Base-by-base conservation (phyloP, 768 basidiomycete genomes). In the Boletus subparvulus region DNA sequence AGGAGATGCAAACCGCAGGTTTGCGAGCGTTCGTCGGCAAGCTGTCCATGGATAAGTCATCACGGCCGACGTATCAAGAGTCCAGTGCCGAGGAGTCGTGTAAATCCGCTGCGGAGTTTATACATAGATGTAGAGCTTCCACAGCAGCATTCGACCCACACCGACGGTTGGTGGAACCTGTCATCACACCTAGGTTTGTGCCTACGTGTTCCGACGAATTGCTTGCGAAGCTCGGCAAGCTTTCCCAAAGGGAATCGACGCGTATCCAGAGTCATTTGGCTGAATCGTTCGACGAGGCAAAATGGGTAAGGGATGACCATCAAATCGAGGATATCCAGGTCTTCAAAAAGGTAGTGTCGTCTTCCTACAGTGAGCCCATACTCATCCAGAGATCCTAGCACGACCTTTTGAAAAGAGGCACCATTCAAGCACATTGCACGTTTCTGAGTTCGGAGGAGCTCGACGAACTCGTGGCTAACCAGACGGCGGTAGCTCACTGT, bases 401-500 rank as follows among this genome's bases (percentile, higher is more conserved):
- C 61, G 72, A 75, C 8, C 78, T 94, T 6, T 73, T 93, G 47
- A 86, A 84, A 1, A 65, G 77, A 2, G 80, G 80, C 14, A 88
- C 91, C 0, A 70, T 94, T 13, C 90, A 93, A 76, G 93, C 92
- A 0, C 94, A 95, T 69, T 95, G 93, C 73, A 96, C 94, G 2
- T 93, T 88, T 72, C 78, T 94, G 33, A 67, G 74, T n/a, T 51
- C 69, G 0, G 69, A 78, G 0, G 77, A 84, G 35, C 76, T 93
- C 12, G 67, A 73, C 0, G 78, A 76, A 17, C 73, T 94, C 13
- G 74, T 76, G 2, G 58, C 61, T 4, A 69, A 67, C 28, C 82
- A 84, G 16, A 83, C 86, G 1, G 78, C 89, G 2, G 77, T 95
- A 21, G 90, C 93, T 0, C 91, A 93, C 63, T 96, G 94, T 69